These are phyloP conservation scores for Neodidymelliopsis sp. DNA, from an alignment of 2,329 filamentous ascomycete species.

Conservation along the genomic window DNA sequence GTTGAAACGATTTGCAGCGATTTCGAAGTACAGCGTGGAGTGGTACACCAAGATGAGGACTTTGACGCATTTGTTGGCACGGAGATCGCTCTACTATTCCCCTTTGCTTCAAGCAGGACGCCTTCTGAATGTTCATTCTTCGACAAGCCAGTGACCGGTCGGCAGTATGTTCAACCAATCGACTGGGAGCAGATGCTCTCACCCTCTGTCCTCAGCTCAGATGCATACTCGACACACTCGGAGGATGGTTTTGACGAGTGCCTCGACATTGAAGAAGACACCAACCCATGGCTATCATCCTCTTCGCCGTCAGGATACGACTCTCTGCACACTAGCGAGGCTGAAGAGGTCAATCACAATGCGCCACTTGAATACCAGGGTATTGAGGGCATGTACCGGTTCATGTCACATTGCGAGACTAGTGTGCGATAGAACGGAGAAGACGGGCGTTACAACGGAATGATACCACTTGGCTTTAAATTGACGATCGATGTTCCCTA, in stretches of 20 bases:
- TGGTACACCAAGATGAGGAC: conserved; percentile 78
- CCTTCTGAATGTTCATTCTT: conserved; percentile 57
- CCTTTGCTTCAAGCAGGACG: conserved; percentile 75
- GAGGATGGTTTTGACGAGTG: conserved; percentile 49
- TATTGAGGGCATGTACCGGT: conserved; percentile 70
- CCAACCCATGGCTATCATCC: conserved; percentile 63
- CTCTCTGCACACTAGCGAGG: conserved; percentile 64
- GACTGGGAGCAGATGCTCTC: conserved; percentile 67
- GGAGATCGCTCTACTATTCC: conserved; percentile 80
- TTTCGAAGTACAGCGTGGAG: conserved; percentile 80
- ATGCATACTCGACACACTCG: conserved; percentile 51
- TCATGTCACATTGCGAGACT: conserved; percentile 69
- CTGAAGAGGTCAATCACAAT: conserved; percentile 46
- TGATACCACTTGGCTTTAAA: conserved; percentile 41
- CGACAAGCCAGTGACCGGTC: conserved; percentile 50
- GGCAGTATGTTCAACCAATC: conserved; percentile 47
- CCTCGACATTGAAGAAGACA: conserved; percentile 50
- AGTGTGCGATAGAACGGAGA: conserved; percentile 13
- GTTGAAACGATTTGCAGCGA: conserved; percentile 87
- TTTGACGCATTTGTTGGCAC: conserved; percentile 74
- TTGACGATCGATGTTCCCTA: conserved; percentile 28
- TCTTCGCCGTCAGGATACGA: conserved; percentile 61
- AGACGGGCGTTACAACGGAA: conserved; percentile 15
- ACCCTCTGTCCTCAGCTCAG: conserved; percentile 44
- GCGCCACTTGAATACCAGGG: conserved; percentile 66